phyloP scores from a whole-genome alignment of 1,284 basidiomycete genomes.

The Leccinum proliferum region DNA sequence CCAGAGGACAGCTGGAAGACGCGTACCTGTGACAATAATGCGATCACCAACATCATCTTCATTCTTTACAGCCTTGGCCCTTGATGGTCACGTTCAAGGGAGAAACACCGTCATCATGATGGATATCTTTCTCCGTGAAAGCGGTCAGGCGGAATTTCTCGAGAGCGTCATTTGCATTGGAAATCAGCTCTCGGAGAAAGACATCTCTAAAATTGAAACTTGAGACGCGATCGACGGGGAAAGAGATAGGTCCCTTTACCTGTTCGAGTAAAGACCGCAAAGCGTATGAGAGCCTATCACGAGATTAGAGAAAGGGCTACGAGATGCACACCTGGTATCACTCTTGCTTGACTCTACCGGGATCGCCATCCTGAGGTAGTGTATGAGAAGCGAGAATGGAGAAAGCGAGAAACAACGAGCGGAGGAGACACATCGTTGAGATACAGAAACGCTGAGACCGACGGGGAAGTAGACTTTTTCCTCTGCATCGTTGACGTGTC shows the following conservation, averaged over 20 bases:
- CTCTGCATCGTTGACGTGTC: constrained; percentile 25
- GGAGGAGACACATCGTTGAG: constrained; percentile 55
- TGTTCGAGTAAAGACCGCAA: constrained; percentile 71
- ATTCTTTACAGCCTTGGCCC: constrained; percentile 60
- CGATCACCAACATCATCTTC: constrained; percentile 66
- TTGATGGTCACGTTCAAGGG: constrained; percentile 88
- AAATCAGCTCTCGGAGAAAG: constrained; percentile 90
- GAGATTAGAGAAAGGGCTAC: background rate
- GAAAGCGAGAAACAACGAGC: constrained; percentile 47
- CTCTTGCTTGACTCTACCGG: constrained; percentile 56
- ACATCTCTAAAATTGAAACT: constrained; percentile 58
- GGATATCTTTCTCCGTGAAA: constrained; percentile 72
- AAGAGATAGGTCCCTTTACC: constrained; percentile 32
- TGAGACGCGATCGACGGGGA: constrained; percentile 9
- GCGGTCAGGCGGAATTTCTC: constrained; percentile 87
- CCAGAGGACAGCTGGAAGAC: background rate
- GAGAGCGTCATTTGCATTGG: constrained; percentile 92
- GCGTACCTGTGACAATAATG: constrained; percentile 72
- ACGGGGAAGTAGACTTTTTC: background rate
- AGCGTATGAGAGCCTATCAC: constrained; percentile 13
- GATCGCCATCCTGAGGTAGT: constrained; percentile 52
- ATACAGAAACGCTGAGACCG: background rate
- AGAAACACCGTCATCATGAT: constrained; percentile 64
- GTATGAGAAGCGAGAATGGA: constrained; percentile 44
- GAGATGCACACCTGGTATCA: constrained; percentile 67